Evolutionary conservation across 2,329 filamentous ascomycete genomes (phyloP).

Genomic region (Ophiostoma sp.): DNA sequence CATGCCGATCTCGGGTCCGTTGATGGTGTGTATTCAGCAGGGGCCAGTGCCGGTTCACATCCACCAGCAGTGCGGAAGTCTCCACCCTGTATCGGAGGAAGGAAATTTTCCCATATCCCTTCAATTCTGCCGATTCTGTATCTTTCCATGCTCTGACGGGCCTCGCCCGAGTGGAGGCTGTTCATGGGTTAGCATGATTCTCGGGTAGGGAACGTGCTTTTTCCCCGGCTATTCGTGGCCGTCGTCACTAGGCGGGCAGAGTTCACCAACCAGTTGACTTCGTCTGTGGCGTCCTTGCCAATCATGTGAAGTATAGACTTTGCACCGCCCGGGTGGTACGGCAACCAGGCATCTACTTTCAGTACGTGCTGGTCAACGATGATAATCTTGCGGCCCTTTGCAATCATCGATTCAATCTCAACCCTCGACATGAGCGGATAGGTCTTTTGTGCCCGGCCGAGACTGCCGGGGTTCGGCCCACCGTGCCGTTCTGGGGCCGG

Average conservation of each 20-base stretch:
- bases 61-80: constrained; percentile 50
- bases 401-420: constrained; percentile 76
- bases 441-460: constrained; percentile 14
- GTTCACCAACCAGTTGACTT: constrained; percentile 72
- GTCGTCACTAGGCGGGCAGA: not conserved
- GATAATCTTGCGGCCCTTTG: constrained; percentile 70
- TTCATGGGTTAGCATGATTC: not conserved
- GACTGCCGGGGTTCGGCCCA: not conserved
- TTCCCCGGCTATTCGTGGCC: not conserved
- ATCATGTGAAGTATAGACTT: constrained; percentile 92
- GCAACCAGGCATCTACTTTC: constrained; percentile 82
- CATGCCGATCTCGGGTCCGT: constrained; percentile 27
- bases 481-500: not conserved
- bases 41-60: constrained; percentile 40
- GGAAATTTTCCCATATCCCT: constrained; percentile 78
- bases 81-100: constrained; percentile 88
- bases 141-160: constrained; percentile 67
- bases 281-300: constrained; percentile 87
- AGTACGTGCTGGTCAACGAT: constrained; percentile 77
- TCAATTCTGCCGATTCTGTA: constrained; percentile 81
- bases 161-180: constrained; percentile 76
- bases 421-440: constrained; percentile 40
- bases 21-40: not conserved
- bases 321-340: constrained; percentile 86
- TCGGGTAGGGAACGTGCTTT: not conserved